phyloP scores from a whole-genome alignment of 805 yeast species.

The Kuraishia hungarica region DNA sequence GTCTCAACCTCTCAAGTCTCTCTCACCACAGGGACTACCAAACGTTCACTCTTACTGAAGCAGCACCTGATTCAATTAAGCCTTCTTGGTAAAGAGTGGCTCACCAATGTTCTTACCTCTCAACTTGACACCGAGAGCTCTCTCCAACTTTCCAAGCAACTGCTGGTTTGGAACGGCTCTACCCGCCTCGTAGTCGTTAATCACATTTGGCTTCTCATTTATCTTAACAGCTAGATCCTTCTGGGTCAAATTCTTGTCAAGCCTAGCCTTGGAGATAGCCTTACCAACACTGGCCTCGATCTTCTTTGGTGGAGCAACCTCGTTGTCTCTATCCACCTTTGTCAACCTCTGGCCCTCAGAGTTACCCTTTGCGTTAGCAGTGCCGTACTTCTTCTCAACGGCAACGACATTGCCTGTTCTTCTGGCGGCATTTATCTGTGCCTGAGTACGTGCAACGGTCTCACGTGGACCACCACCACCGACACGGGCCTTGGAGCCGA shows the following conservation, averaged over 20 bases:
- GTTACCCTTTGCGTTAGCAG: slow-evolving; percentile 52
- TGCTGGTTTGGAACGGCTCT: slow-evolving; percentile 97
- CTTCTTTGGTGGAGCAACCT: slow-evolving; percentile 88
- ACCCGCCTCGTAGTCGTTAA: slow-evolving; percentile 95
- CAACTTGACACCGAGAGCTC: slow-evolving; percentile 88
- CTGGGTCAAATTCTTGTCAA: slow-evolving; percentile 83
- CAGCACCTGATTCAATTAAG: slow-evolving; percentile 11
- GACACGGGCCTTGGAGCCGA: slow-evolving; percentile 82
- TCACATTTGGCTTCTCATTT: slow-evolving; percentile 91
- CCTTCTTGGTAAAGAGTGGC: slow-evolving; percentile 62
- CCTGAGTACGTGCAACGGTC: slow-evolving; percentile 68
- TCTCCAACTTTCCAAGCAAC: slow-evolving; percentile 82
- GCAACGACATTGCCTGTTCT: slow-evolving; percentile 84
- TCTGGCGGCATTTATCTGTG: slow-evolving; percentile 87
- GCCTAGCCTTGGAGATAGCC: slow-evolving; percentile 77
- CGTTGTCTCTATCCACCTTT: slow-evolving; percentile 87
- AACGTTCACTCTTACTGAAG: not conserved
- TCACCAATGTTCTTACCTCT: slow-evolving; percentile 95
- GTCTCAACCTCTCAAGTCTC: not conserved
- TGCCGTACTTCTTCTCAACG: slow-evolving; percentile 87
- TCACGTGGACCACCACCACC: slow-evolving; percentile 88
- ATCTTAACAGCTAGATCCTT: slow-evolving; percentile 94
- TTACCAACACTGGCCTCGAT: slow-evolving; percentile 79
- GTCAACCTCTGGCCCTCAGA: slow-evolving; percentile 95
- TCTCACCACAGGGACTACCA: not conserved